Conservation (phyloP, 139 green algal species). For the Bryopsis sp. region DNA sequence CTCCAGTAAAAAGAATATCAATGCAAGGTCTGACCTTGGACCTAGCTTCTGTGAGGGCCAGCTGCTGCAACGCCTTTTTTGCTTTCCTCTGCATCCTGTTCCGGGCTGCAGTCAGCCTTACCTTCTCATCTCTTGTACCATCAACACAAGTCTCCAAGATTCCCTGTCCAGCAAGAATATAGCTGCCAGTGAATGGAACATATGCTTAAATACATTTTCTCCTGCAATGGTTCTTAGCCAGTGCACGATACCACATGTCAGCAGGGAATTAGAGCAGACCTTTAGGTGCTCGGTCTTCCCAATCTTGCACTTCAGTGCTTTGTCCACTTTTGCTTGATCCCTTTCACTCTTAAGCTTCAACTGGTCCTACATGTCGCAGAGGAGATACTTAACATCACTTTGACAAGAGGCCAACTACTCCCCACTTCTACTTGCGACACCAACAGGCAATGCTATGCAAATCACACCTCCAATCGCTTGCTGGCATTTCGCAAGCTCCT, state of each 20-base stretch:
- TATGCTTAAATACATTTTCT: too few relatives aligned
- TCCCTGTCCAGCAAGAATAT: neutral
- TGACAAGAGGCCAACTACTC: too few relatives aligned
- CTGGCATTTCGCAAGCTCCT: conserved; percentile 13
- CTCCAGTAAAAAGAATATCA: neutral
- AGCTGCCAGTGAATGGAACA: too few relatives aligned
- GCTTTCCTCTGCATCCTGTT: neutral
- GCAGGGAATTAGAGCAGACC: neutral
- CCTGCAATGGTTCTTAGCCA: too few relatives aligned
- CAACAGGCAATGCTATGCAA: neutral
- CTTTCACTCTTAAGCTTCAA: conserved; percentile 11
- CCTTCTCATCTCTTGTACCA: neutral
- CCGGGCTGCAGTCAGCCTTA: neutral
- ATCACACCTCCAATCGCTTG: neutral
- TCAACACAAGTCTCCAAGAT: neutral
- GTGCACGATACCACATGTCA: neutral
- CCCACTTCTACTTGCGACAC: too few relatives aligned
- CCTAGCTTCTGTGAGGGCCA: neutral
- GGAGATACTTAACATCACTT: too few relatives aligned
- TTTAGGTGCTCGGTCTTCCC: conserved; percentile 7
- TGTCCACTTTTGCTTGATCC: conserved; percentile 6
- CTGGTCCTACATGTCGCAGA: neutral
- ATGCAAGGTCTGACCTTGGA: neutral
- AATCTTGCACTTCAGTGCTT: conserved; percentile 1
- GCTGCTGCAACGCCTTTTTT: neutral